Base-by-base conservation (phyloP, 2,329 filamentous ascomycete species). In the Talaromyces verruculosus region DNA sequence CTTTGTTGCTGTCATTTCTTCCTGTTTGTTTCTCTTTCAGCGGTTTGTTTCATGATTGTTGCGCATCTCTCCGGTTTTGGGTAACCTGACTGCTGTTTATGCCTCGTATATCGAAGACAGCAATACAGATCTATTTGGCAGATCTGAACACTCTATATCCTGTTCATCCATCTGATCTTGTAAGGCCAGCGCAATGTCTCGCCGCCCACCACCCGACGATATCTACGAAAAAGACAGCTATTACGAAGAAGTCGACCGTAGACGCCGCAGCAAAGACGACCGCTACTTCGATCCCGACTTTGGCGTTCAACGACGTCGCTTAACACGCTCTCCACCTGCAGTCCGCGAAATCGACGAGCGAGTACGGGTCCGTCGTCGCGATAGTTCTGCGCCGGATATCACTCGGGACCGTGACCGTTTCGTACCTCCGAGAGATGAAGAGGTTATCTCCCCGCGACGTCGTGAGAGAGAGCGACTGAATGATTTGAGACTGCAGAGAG, bases 271-370 rank as follows among this genome's bases (percentile, higher is more conserved):
- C 35, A 69, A 70, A 67, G 70, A 70, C n/a, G 73, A 72, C 19
- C 74, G 70, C 4, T 65, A 70, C 22, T 69, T 71, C 33, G 74
- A 76, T 19, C 71, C 74, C 13, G 75, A 77, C 1, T 59, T 39
- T 41, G 62, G 43, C 28, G 35, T 39, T 15, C 45, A 71, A 19
- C 69, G 77, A 39, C 69, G 68, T 47, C 70, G 66, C 25, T 72
- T 71, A 41, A 74, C 72, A 33, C 68, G 69, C 43, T 71, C 72
- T 73, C 82, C 69, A 75, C 84, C 71, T 71, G 79, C 68, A 64
- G 83, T 75, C 75, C 85, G 72, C 43, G 71, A 74, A 75, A 35
- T 72, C 76, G 62, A 67, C n/a, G 76, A 78, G 43, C 75, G 77
- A 17, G 71, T 78, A 61, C 79, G 80, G 22, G 72, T 80, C 49